phyloP scores from a whole-genome alignment of 2,329 filamentous ascomycete species.

The Xylariomycetidae sp. region DNA sequence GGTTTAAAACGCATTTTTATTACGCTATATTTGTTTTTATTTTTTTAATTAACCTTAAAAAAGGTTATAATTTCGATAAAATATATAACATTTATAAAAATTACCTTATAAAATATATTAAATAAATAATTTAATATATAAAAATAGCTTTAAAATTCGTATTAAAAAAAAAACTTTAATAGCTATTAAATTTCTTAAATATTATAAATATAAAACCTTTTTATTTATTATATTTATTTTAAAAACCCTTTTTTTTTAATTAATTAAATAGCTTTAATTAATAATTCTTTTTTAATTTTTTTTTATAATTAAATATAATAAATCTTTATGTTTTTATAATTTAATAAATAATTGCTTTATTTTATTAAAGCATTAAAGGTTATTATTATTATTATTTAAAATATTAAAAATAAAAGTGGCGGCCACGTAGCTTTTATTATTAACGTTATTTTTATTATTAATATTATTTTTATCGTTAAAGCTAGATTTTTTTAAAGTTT shows the following conservation, averaged over 20 bases:
- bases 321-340: background rate
- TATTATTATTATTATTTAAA: too few relatives aligned
- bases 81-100: too few relatives aligned
- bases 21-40: background rate
- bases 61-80: background rate
- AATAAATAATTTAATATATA: too few relatives aligned
- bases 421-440: background rate
- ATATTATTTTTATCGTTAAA: background rate
- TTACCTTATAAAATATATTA: too few relatives aligned
- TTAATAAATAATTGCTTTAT: background rate
- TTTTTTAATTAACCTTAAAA: slow-evolving; percentile 1
- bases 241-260: slow-evolving; percentile 1
- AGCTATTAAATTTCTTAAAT: too few relatives aligned
- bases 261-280: background rate
- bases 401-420: too few relatives aligned
- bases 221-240: slow-evolving; percentile 1
- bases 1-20: too few relatives aligned
- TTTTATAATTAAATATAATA: background rate
- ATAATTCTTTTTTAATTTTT: background rate
- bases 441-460: background rate
- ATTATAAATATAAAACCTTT: background rate
- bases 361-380: background rate
- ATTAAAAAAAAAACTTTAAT: background rate
- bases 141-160: background rate
- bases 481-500: background rate